phyloP scores from a whole-genome alignment of 768 basidiomycete species.

The Termitomyces heimii region DNA sequence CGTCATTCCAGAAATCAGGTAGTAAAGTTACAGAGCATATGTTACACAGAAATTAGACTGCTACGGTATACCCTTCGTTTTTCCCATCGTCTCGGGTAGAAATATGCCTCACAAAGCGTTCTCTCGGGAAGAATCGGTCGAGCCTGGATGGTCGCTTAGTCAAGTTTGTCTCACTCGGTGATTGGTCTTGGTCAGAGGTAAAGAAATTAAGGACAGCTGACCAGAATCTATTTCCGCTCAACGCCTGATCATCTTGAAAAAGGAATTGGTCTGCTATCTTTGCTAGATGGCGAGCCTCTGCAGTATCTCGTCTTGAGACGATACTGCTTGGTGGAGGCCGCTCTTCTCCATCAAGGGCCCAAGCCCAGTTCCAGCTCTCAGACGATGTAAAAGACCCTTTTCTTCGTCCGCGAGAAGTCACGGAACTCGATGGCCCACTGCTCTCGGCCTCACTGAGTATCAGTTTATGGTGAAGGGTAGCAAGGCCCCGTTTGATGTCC shows the following conservation, averaged over 20 bases:
- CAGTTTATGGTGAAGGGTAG: slow-evolving; percentile 35
- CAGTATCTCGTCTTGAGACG: slow-evolving; percentile 82
- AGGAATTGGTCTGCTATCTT: slow-evolving; percentile 66
- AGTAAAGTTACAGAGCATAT: neutral
- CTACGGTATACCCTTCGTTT: neutral
- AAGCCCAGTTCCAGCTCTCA: slow-evolving; percentile 74
- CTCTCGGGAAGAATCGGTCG: slow-evolving; percentile 3
- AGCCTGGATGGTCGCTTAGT: slow-evolving; percentile 5
- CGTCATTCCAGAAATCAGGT: neutral
- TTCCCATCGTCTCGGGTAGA: neutral
- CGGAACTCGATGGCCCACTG: slow-evolving; percentile 10
- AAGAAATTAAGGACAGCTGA: slow-evolving; percentile 58
- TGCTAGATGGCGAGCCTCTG: slow-evolving; percentile 69
- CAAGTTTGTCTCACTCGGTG: neutral
- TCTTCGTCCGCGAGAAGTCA: slow-evolving; percentile 21
- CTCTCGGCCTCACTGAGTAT: slow-evolving; percentile 23
- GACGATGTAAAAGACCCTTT: slow-evolving; percentile 35
- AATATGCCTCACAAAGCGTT: slow-evolving; percentile 2
- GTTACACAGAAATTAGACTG: neutral
- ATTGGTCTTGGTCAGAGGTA: slow-evolving; percentile 42
- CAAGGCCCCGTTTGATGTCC: slow-evolving; percentile 53
- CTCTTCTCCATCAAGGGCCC: slow-evolving; percentile 78
- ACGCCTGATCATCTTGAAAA: slow-evolving; percentile 46
- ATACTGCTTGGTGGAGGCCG: slow-evolving; percentile 89
- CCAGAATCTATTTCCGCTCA: slow-evolving; percentile 75